phyloP scores from a whole-genome alignment of 768 basidiomycete genomes.

The Hygrophoropsis aurantiaca region DNA sequence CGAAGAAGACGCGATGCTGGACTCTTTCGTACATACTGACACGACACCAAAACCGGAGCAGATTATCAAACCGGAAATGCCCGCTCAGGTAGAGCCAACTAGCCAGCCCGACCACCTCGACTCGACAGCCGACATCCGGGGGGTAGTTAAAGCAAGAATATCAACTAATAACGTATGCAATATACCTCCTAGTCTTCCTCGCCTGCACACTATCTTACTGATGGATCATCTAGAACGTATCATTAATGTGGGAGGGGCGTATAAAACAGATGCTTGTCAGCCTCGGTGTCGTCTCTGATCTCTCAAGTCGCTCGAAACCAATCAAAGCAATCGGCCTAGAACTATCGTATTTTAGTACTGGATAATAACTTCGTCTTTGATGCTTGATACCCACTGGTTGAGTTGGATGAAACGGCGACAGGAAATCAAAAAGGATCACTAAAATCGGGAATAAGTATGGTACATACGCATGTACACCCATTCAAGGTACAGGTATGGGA shows the following conservation, averaged over 20 bases:
- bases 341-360: constrained; percentile 87
- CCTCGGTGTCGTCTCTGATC: constrained; percentile 87
- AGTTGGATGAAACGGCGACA: too few species aligned
- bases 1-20: constrained; percentile 5
- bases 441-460: constrained; percentile 16
- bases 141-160: constrained; percentile 86
- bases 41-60: constrained; percentile 12
- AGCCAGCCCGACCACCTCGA: constrained; percentile 2
- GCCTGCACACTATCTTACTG: constrained; percentile 1
- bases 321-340: constrained; percentile 91
- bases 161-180: constrained; percentile 84
- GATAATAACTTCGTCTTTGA: constrained; percentile 13
- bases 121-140: constrained; percentile 48
- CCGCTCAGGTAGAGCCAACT: too few species aligned
- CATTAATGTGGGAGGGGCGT: constrained; percentile 93
- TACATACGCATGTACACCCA: constrained; percentile 16
- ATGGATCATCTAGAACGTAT: constrained; percentile 61
- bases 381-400: neutral
- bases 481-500: constrained; percentile 21
- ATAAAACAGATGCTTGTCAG: constrained; percentile 87
- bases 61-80: constrained; percentile 2
- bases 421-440: too few species aligned
- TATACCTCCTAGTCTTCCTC: neutral
- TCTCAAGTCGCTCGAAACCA: constrained; percentile 81
- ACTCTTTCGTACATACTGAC: neutral